Evolutionary conservation across 345 rosid genomes (phyloP), one percentile per base, ranked within the genome.

Genomic region (Viola odorata): DNA sequence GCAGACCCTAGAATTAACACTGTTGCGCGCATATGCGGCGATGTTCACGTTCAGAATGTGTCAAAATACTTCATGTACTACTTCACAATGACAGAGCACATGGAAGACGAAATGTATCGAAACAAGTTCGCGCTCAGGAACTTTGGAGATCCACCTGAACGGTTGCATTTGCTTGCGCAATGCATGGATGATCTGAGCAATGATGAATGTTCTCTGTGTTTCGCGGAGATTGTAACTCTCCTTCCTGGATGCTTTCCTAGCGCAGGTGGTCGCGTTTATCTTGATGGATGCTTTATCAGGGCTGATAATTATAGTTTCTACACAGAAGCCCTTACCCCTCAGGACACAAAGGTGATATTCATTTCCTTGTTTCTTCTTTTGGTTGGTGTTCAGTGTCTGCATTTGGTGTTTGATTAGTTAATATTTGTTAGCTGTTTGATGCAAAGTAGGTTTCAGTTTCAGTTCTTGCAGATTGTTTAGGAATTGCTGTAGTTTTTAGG

Each of bases 231-330:
- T 36, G 52, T 53, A n/a, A 65, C 59, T 13, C 67, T 78, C 51
- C 56, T 83, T 57, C 58, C 63, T 32, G 53, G 57, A 1, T 80
- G 85, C 66, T 68, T 80, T 37, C 78, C 85, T 0, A 48, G 72
- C 53, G 60, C 76, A 51, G 84, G 83, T 12, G 83, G 77, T 45
- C 77, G 81, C 39, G 72, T 80, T 76, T 69, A 74, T 64, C 62
- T 78, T 47, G 87, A 78, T 51, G 81, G 84, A 3, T 80, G 85
- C 70, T 83, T 78, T 57, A 58, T 72, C 6, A 73, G 83, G 66
- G 71, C 68, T 16, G 87, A 83, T 50, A 80, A 78, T 67, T 80
- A 75, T 58, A 67, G 72, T 55, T 83, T 83, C 64, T 75, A 61
- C 40, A 66, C 44, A 8, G 80, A 80, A 55, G 61, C 74, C 38